A percentile compares a stretch with the other conserved stretches of the same genome.
Evolutionary conservation across 2,329 filamentous ascomycete species (phyloP).

Genomic region (Colletotrichum endophyticum): DNA sequence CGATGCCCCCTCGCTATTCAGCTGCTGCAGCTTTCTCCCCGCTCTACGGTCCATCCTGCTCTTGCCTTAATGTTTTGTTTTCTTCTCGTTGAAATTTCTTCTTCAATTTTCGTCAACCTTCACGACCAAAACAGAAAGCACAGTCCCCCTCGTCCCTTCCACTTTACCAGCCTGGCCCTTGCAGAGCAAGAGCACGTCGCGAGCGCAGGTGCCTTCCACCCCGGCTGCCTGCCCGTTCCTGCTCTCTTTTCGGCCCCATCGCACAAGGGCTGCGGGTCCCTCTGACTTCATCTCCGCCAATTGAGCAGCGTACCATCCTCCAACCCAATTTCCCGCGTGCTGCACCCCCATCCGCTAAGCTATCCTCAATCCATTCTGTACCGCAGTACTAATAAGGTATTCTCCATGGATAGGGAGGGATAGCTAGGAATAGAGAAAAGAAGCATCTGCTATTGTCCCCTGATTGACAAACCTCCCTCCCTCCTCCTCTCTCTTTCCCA

Average conservation of each 20-base stretch:
- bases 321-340: slow-evolving; percentile 16
- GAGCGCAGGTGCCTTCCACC: neutral
- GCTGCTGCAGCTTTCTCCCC: neutral
- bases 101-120: neutral
- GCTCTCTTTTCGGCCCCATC: neutral
- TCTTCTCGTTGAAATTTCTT: neutral
- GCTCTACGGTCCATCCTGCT: neutral
- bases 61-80: neutral
- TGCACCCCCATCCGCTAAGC: neutral
- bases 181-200: neutral
- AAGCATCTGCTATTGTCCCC: neutral
- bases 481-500: neutral
- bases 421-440: neutral
- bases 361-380: neutral
- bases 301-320: neutral
- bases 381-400: neutral
- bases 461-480: neutral
- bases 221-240: neutral
- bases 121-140: neutral
- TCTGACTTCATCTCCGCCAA: slow-evolving; percentile 17
- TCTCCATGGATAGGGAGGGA: neutral
- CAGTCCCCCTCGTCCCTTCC: neutral
- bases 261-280: neutral
- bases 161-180: neutral
- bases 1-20: neutral